Percentiles rank a stretch among this genome's conserved stretches.
phyloP scores from a whole-genome alignment of 495 filamentous ascomycete species.

The Podospora pseudocomata region DNA sequence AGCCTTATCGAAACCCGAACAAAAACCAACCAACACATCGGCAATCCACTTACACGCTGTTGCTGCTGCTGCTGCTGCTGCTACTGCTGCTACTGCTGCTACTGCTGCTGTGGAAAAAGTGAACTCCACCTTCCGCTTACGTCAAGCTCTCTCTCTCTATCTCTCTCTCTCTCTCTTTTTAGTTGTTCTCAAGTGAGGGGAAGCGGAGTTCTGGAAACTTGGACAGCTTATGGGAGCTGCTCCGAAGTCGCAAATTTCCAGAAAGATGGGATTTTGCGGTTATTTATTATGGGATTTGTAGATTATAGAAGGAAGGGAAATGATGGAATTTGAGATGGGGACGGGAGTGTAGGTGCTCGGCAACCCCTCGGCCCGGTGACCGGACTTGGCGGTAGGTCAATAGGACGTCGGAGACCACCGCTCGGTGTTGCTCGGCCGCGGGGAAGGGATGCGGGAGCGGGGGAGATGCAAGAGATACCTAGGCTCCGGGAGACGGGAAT shows the following conservation, averaged over 20 bases:
- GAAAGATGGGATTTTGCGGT: neutral
- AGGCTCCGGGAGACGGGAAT: neutral
- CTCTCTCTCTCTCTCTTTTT: no score
- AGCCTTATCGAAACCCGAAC: neutral
- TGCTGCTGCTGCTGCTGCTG: neutral
- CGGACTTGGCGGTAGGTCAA: no score
- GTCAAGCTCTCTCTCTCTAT: neutral
- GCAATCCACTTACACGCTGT: neutral
- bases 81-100: no score
- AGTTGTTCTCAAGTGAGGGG: neutral
- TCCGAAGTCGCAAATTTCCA: neutral
- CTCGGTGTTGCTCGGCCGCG: neutral
- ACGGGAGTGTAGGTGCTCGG: neutral
- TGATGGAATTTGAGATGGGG: neutral
- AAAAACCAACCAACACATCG: no score
- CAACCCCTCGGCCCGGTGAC: no score
- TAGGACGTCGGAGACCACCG: no score
- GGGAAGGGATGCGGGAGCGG: neutral
- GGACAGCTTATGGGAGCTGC: neutral
- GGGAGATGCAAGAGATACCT: neutral
- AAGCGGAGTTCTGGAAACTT: neutral
- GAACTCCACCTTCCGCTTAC: neutral
- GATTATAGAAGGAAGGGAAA: neutral
- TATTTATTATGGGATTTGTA: neutral
- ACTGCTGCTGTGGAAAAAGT: neutral